Conservation (phyloP, 2,329 filamentous ascomycete genomes). For the Penicillium sp. region DNA sequence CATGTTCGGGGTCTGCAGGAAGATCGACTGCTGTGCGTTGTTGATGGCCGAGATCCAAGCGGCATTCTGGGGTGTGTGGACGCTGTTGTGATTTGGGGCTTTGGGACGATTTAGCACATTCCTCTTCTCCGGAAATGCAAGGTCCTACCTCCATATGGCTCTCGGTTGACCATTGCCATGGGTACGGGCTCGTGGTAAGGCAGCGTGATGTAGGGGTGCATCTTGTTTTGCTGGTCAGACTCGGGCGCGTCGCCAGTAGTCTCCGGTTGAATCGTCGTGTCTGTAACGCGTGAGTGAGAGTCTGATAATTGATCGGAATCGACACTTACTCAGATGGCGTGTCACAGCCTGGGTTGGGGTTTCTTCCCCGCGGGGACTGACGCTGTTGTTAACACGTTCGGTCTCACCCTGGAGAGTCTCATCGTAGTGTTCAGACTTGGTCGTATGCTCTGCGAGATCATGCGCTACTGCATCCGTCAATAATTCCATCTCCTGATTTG, state of each 20-base stretch:
- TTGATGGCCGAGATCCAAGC: constrained; percentile 68
- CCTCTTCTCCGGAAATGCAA: constrained; percentile 10
- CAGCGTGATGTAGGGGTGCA: constrained; percentile 65
- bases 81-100: constrained; percentile 58
- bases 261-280: constrained; percentile 55
- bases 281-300: constrained; percentile 12
- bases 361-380: constrained; percentile 53
- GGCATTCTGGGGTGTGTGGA: constrained; percentile 70
- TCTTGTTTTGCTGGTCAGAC: constrained; percentile 51
- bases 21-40: constrained; percentile 62
- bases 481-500: constrained; percentile 3
- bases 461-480: constrained; percentile 16
- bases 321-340: constrained; percentile 56
- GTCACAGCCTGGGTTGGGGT: constrained; percentile 59
- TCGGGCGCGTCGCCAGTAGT: constrained; percentile 56
- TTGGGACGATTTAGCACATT: neutral
- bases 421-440: constrained; percentile 64
- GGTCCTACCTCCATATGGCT: constrained; percentile 61
- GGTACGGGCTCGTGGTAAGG: constrained; percentile 58
- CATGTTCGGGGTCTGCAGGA: constrained; percentile 75
- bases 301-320: neutral
- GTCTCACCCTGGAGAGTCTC: constrained; percentile 59
- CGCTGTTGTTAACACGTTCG: constrained; percentile 56
- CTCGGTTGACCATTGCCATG: constrained; percentile 68
- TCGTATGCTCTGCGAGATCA: constrained; percentile 55